Evolutionary conservation across 176 grass and related monocot genomes (phyloP).

Genomic region (maize (Zea mays)): DNA sequence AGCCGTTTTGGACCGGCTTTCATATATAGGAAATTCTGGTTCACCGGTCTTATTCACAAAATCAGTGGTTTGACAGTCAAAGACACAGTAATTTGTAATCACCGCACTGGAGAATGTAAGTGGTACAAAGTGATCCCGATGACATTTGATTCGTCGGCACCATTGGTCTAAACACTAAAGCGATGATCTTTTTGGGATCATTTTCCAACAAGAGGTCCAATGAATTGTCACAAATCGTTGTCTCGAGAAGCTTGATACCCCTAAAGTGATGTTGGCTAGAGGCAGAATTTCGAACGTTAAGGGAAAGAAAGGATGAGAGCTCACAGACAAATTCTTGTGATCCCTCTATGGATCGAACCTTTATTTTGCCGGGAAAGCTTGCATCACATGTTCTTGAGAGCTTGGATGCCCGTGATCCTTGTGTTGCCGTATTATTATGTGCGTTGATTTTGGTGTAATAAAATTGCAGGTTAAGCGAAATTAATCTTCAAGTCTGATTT

Average conservation of each 20-base stretch:
- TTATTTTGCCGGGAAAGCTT: slow-evolving; percentile 9
- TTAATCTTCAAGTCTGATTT: background rate
- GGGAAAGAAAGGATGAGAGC: slow-evolving; percentile 59
- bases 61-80: slow-evolving; percentile 40
- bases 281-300: slow-evolving; percentile 43
- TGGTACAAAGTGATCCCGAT: slow-evolving; percentile 20
- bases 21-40: too few relatives aligned
- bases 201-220: slow-evolving; percentile 39
- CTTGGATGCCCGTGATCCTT: background rate
- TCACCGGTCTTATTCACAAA: slow-evolving; percentile 30
- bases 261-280: slow-evolving; percentile 35
- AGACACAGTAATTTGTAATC: slow-evolving; percentile 31
- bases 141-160: slow-evolving; percentile 6
- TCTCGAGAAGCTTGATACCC: slow-evolving; percentile 37
- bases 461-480: background rate
- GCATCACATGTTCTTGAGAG: slow-evolving; percentile 8
- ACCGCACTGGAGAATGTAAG: slow-evolving; percentile 23
- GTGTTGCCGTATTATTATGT: too few relatives aligned
- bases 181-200: slow-evolving; percentile 26
- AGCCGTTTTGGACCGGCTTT: too few relatives aligned
- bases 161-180: slow-evolving; percentile 21
- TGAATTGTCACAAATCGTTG: slow-evolving; percentile 54
- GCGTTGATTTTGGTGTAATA: background rate
- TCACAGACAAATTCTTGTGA: slow-evolving; percentile 47
- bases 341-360: slow-evolving; percentile 37